Percentiles rank a stretch among this genome's conserved stretches.
Conservation (phyloP, 75 land plant genomes). For the Gnetum montanum region DNA sequence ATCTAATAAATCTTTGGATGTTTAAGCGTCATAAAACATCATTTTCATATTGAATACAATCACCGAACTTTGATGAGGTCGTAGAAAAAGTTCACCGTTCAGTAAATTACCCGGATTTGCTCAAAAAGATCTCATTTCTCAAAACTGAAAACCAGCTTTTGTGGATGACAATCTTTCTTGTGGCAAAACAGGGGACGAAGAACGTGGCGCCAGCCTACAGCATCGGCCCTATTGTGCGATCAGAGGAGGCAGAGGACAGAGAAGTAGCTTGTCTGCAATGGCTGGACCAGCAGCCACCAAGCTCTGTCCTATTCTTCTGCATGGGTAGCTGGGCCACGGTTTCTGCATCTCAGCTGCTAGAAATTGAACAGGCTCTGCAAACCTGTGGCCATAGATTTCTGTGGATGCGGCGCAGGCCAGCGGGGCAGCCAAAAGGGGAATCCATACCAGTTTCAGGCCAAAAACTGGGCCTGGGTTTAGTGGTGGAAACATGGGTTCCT, state of each 20-base stretch:
- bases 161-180: no score
- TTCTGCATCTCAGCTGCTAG: slow-evolving; percentile 13
- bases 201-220: no score
- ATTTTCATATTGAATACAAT: no score
- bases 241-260: not conserved
- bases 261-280: slow-evolving; percentile 7
- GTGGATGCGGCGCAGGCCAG: slow-evolving; percentile 39
- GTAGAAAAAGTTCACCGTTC: no score
- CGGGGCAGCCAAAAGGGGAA: not conserved
- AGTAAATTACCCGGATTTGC: no score
- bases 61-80: no score
- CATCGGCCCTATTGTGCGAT: no score
- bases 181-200: no score
- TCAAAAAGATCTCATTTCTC: no score
- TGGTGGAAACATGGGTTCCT: slow-evolving; percentile 9
- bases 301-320: slow-evolving; percentile 35
- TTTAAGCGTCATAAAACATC: no score
- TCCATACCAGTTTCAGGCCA: not conserved
- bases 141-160: no score
- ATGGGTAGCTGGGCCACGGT: slow-evolving; percentile 47
- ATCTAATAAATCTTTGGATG: no score
- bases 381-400: slow-evolving; percentile 41
- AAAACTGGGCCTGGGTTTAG: slow-evolving; percentile 8
- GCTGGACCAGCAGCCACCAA: slow-evolving; percentile 31
- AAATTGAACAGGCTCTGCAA: slow-evolving; percentile 43